Evolutionary conservation across 129 eudicot genomes (phyloP), one percentile per base, ranked within the genome.

Genomic region (Pseudognaphalium luteoalbum): DNA sequence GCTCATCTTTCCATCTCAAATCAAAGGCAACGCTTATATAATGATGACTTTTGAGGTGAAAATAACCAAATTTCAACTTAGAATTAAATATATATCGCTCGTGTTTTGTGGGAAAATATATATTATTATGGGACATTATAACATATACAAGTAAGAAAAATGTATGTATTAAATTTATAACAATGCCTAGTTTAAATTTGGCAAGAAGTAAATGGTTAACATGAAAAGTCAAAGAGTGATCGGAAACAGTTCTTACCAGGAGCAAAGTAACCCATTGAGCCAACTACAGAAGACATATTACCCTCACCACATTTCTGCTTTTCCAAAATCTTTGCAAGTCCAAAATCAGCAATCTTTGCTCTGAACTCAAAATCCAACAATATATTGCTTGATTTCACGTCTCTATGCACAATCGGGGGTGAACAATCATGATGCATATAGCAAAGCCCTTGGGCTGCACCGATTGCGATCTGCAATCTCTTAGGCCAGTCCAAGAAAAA

Each of bases 361-460:
- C 82, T 83, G 47, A 90, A 90, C 37, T 86, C 85, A n/a, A 83
- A 83, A 68, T 90, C 96, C 83, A 90, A 64, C 84, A 90, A 84
- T 16, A 90, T 88, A 72, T 90, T 90, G 81, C 93, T 90, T 8
- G 93, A 88, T 75, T 90, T 90, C 76, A 90, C 93, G 68, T 90
- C 96, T 17, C 96, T 74, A 73, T 90, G 96, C 51, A 90, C 83
- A 56, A 88, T 84, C 1, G 91, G 85, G 1, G 96, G 96, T 20
- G 90, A 83, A 73, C 93, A 88, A 28, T 85, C 91, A 9, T 90
- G 96, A 76, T 90, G 96, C 96, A 90, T 86, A 34, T 90, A 90
- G 63, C 96, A 83, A 70, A 90, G 89, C 56, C 96, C 95, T 20
- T 84, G 95, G 15, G 97, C 97, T 30, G 92, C 89, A 15, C 90